phyloP scores from a whole-genome alignment of 257 asterid species.

The Linderniella brevidens region DNA sequence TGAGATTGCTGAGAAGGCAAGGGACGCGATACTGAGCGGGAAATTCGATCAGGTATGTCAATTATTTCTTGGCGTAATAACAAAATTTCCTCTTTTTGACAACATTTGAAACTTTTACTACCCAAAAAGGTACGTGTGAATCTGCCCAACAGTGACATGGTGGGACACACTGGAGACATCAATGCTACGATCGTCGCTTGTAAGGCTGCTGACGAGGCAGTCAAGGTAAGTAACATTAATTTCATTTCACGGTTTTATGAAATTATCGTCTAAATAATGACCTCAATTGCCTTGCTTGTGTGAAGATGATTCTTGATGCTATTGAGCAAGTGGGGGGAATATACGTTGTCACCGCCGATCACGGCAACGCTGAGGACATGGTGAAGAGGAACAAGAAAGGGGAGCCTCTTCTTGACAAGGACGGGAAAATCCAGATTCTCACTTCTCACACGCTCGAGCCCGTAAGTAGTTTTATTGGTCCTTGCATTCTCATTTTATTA shows the following conservation, averaged over 20 bases:
- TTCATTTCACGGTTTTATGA: no score
- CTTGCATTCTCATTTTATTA: not conserved
- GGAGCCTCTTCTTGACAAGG: constrained; percentile 58
- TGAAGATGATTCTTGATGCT: constrained; percentile 55
- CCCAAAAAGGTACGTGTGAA: constrained; percentile 40
- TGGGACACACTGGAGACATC: constrained; percentile 74
- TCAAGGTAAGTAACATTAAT: constrained; percentile 42
- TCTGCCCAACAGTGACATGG: constrained; percentile 68
- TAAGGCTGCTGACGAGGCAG: constrained; percentile 63
- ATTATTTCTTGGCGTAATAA: not conserved
- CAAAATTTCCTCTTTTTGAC: not conserved
- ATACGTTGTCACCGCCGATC: constrained; percentile 62
- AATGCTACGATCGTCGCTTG: constrained; percentile 56
- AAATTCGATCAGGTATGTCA: constrained; percentile 53
- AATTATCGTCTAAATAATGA: no score
- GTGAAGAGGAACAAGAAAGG: constrained; percentile 76
- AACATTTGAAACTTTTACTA: not conserved
- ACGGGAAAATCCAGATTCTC: constrained; percentile 47
- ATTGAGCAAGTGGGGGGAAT: constrained; percentile 70
- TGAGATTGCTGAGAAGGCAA: constrained; percentile 61
- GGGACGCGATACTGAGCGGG: constrained; percentile 51
- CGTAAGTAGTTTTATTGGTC: constrained; percentile 17
- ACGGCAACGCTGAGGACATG: constrained; percentile 81
- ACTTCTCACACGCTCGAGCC: constrained; percentile 64
- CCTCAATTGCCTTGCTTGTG: not conserved